Conservation (phyloP, 2,329 filamentous ascomycete species). For the Diplodia mutila region DNA sequence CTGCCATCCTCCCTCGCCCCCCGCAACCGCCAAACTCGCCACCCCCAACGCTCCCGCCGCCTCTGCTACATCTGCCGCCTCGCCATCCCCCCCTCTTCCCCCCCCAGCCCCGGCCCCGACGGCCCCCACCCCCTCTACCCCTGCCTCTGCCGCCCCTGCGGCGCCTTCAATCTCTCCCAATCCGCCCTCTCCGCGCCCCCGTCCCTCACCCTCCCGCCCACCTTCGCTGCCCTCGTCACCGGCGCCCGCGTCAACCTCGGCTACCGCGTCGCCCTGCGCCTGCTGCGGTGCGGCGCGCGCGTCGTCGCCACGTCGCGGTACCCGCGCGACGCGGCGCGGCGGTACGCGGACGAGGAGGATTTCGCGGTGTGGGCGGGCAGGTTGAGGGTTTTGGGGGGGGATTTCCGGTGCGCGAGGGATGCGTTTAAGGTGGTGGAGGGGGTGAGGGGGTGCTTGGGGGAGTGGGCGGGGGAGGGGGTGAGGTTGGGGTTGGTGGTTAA, state of each 20-base stretch:
- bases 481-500: conserved; percentile 44
- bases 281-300: conserved; percentile 41
- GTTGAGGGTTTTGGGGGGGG: too few species aligned
- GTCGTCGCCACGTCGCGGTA: conserved; percentile 46
- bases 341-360: too few species aligned
- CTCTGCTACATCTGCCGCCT: conserved; percentile 43
- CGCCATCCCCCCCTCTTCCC: conserved; percentile 27
- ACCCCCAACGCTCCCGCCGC: not conserved
- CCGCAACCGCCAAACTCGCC: not conserved
- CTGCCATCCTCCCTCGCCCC: not conserved
- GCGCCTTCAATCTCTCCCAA: conserved; percentile 41
- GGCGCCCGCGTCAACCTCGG: conserved; percentile 44
- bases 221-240: conserved; percentile 39
- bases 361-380: too few species aligned
- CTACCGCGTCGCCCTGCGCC: conserved; percentile 39
- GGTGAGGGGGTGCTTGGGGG: too few species aligned
- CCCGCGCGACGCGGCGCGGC: conserved; percentile 42
- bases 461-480: not conserved
- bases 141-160: conserved; percentile 41
- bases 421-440: too few species aligned
- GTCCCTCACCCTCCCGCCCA: not conserved
- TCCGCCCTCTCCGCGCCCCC: conserved; percentile 34
- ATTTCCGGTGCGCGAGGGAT: too few species aligned
- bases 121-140: conserved; percentile 34
- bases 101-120: not conserved